phyloP scores from a whole-genome alignment of 1,139 yeast species.

The Scheffersomyces stambukii region DNA sequence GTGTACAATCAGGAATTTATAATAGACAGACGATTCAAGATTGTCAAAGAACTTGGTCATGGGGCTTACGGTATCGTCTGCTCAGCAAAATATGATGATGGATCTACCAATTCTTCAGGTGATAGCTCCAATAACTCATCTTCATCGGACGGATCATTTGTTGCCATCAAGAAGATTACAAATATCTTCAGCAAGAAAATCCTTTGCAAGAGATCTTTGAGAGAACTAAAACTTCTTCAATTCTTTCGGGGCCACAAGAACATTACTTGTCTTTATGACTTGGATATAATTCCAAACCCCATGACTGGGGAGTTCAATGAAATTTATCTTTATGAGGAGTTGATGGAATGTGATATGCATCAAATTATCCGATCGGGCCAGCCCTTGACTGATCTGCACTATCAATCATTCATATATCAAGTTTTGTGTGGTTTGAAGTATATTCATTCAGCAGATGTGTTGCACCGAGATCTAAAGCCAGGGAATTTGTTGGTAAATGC shows the following conservation, averaged over 20 bases:
- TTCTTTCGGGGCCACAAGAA: conserved; percentile 92
- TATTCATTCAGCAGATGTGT: conserved; percentile 92
- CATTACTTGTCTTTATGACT: conserved; percentile 88
- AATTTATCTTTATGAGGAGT: conserved; percentile 84
- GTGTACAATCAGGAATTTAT: conserved; percentile 89
- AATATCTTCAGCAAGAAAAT: conserved; percentile 87
- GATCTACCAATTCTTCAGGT: conserved; percentile 23
- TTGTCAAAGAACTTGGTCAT: conserved; percentile 89
- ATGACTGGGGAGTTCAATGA: conserved; percentile 74
- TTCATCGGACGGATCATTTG: conserved; percentile 36
- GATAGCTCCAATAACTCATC: conserved; percentile 6
- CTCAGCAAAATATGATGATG: conserved; percentile 84
- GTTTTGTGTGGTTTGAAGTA: conserved; percentile 82
- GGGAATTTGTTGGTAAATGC: conserved; percentile 91
- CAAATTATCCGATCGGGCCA: conserved; percentile 93
- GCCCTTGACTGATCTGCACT: conserved; percentile 91
- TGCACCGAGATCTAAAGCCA: conserved; percentile 92
- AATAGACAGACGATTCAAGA: conserved; percentile 77
- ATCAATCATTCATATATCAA: conserved; percentile 89
- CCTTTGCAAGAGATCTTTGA: conserved; percentile 80
- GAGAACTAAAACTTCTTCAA: conserved; percentile 82
- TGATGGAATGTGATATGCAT: conserved; percentile 98
- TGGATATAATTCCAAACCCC: conserved; percentile 84
- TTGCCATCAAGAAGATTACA: conserved; percentile 92
- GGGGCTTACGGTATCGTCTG: conserved; percentile 98